Evolutionary conservation across 169 alveolate species (phyloP).

Genomic region (Babesia divergens): DNA sequence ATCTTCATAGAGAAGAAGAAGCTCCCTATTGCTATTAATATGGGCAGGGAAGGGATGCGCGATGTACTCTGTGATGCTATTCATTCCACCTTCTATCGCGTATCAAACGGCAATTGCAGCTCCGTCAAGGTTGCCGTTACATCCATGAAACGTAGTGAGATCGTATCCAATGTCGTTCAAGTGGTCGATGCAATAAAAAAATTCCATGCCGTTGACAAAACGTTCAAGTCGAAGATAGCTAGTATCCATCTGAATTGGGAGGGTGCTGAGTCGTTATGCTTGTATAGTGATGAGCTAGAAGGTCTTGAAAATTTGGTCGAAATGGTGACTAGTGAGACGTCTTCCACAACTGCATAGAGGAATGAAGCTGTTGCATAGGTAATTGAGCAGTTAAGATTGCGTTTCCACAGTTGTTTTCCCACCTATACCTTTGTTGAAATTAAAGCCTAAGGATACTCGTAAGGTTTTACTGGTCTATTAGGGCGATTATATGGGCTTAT

Average conservation of each 20-base stretch:
- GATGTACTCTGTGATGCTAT: slow-evolving; percentile 15
- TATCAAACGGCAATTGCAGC: slow-evolving; percentile 41
- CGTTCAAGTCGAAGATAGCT: slow-evolving; percentile 33
- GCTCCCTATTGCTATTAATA: slow-evolving; percentile 37
- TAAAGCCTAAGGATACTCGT: too few relatives aligned
- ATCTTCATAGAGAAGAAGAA: slow-evolving; percentile 61
- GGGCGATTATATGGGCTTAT: too few relatives aligned
- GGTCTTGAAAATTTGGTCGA: slow-evolving; percentile 33
- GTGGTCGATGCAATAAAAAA: slow-evolving; percentile 30
- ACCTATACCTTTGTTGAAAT: too few relatives aligned
- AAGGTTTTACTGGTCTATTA: too few relatives aligned
- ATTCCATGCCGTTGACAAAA: slow-evolving; percentile 36
- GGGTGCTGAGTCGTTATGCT: slow-evolving; percentile 44
- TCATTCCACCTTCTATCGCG: slow-evolving; percentile 42
- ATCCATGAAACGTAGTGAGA: slow-evolving; percentile 31
- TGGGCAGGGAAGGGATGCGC: slow-evolving; percentile 2
- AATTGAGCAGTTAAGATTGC: too few relatives aligned
- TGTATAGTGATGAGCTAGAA: slow-evolving; percentile 51
- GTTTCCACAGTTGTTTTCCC: too few relatives aligned
- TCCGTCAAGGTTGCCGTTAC: slow-evolving; percentile 50
- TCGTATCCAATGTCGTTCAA: slow-evolving; percentile 20
- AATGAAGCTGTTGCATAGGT: too few relatives aligned
- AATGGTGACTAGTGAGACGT: too few relatives aligned
- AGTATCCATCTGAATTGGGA: slow-evolving; percentile 49
- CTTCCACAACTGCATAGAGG: too few relatives aligned